Evolutionary conservation across 1,284 basidiomycete genomes (phyloP).

Genomic region (Rhodotorula sp.): DNA sequence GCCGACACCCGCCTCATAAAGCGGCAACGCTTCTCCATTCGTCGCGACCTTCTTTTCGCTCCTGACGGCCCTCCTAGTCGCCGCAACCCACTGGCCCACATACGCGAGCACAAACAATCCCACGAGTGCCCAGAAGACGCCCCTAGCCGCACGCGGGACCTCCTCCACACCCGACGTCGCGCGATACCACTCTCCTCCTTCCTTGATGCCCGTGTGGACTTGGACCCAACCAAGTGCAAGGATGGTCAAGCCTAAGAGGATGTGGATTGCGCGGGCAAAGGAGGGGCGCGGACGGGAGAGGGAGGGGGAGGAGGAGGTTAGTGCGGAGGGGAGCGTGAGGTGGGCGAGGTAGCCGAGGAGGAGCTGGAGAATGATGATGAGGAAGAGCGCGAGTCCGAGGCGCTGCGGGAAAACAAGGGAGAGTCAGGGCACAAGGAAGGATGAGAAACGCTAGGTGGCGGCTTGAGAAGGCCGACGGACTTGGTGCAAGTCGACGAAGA

Average conservation of each 20-base stretch:
- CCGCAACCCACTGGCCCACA: slow-evolving; percentile 10
- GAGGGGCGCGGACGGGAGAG: slow-evolving; percentile 10
- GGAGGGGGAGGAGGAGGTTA: slow-evolving; percentile 15
- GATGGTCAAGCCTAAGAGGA: slow-evolving; percentile 16
- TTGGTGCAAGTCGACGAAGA: slow-evolving; percentile 10
- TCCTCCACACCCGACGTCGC: slow-evolving; percentile 46
- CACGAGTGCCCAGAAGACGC: slow-evolving; percentile 22
- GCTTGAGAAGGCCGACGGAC: not conserved
- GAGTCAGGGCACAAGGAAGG: no score
- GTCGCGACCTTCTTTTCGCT: not conserved
- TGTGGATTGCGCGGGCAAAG: slow-evolving; percentile 19
- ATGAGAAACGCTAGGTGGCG: no score
- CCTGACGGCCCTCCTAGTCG: not conserved
- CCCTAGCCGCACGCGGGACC: slow-evolving; percentile 53
- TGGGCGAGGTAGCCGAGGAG: slow-evolving; percentile 17
- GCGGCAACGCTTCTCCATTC: no score
- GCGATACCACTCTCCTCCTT: slow-evolving; percentile 3
- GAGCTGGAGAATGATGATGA: slow-evolving; percentile 24
- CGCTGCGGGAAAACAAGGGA: not conserved
- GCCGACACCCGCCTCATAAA: no score
- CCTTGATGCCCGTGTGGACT: slow-evolving; percentile 12
- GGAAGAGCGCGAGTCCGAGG: slow-evolving; percentile 25
- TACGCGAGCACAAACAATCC: slow-evolving; percentile 10
- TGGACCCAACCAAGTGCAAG: slow-evolving; percentile 18
- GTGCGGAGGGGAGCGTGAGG: not conserved